Evolutionary conservation across 352 stramenopile genomes (phyloP).

Genomic region (Peronospora destructor): DNA sequence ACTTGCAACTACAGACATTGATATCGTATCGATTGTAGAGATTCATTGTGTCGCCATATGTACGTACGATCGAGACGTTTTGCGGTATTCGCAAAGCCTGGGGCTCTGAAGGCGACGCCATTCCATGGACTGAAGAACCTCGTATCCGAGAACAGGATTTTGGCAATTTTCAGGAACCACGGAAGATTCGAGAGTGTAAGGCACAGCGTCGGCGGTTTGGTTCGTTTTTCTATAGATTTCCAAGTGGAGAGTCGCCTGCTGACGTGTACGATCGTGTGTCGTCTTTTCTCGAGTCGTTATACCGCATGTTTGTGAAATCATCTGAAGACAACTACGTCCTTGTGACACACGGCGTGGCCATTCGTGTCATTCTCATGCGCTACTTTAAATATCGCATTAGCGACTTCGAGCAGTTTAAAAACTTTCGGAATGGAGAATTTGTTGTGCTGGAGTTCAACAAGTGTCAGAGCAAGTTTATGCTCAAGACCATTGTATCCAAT

Average conservation of each 20-base stretch:
- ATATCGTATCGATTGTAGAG: conserved; percentile 26
- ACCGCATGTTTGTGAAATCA: conserved; percentile 77
- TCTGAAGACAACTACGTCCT: conserved; percentile 79
- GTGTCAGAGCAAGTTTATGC: conserved; percentile 44
- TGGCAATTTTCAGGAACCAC: conserved; percentile 84
- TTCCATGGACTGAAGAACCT: conserved; percentile 78
- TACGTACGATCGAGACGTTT: conserved; percentile 85
- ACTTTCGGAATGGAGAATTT: conserved; percentile 83
- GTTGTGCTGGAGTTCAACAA: conserved; percentile 75
- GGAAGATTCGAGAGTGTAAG: conserved; percentile 80
- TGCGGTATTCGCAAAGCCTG: conserved; percentile 68
- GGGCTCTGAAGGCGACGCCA: conserved; percentile 41
- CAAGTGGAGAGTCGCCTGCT: conserved; percentile 78
- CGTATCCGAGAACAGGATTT: conserved; percentile 88
- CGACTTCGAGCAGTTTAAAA: conserved; percentile 80
- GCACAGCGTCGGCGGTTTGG: conserved; percentile 67
- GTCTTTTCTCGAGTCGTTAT: conserved; percentile 84
- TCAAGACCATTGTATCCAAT: conserved; percentile 65
- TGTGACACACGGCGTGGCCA: conserved; percentile 82
- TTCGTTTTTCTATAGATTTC: conserved; percentile 87
- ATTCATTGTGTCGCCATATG: conserved; percentile 82
- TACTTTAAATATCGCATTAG: conserved; percentile 86
- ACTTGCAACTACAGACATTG: no score
- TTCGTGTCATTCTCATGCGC: conserved; percentile 83
- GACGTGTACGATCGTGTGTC: conserved; percentile 87